Evolutionary conservation across 176 grass and related monocot species (phyloP).

Genomic region (Phoenix roebelenii): DNA sequence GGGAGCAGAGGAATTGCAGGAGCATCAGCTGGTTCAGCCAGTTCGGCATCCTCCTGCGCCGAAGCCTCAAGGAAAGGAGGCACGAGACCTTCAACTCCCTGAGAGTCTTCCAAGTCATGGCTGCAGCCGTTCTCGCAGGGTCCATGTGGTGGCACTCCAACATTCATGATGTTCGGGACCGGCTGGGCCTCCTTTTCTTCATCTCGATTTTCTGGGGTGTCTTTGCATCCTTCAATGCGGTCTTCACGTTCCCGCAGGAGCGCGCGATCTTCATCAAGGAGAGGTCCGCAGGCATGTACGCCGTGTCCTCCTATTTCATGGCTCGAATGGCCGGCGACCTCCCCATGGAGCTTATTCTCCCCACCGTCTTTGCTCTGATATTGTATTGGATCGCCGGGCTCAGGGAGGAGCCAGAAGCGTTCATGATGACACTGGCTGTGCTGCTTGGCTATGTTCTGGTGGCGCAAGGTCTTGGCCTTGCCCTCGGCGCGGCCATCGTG

Average conservation of each 20-base stretch:
- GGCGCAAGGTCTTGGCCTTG: slow-evolving; percentile 63
- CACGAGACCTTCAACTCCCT: slow-evolving; percentile 94
- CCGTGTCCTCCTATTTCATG: slow-evolving; percentile 83
- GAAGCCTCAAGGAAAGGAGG: slow-evolving; percentile 84
- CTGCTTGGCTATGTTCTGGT: slow-evolving; percentile 69
- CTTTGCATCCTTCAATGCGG: slow-evolving; percentile 90
- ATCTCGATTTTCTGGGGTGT: slow-evolving; percentile 99
- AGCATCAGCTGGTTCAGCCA: slow-evolving; percentile 52
- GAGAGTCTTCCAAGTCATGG: slow-evolving; percentile 72
- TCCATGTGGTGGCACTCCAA: slow-evolving; percentile 94
- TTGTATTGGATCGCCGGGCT: slow-evolving; percentile 91
- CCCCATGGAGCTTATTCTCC: slow-evolving; percentile 89
- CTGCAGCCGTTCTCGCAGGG: slow-evolving; percentile 57
- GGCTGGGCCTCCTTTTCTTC: slow-evolving; percentile 95
- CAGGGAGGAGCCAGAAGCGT: slow-evolving; percentile 36
- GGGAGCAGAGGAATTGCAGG: slow-evolving; percentile 13
- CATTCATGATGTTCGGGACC: slow-evolving; percentile 40
- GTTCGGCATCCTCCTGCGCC: slow-evolving; percentile 68
- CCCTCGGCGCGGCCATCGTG: slow-evolving; percentile 73
- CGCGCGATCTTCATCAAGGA: slow-evolving; percentile 55
- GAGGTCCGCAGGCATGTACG: slow-evolving; percentile 75
- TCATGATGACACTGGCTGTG: slow-evolving; percentile 55
- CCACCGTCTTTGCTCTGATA: slow-evolving; percentile 51
- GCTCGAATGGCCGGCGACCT: slow-evolving; percentile 77
- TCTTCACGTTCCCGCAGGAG: slow-evolving; percentile 87